Evolutionary conservation across 2,329 filamentous ascomycete species (phyloP).

Genomic region (Elsinoe perseae): DNA sequence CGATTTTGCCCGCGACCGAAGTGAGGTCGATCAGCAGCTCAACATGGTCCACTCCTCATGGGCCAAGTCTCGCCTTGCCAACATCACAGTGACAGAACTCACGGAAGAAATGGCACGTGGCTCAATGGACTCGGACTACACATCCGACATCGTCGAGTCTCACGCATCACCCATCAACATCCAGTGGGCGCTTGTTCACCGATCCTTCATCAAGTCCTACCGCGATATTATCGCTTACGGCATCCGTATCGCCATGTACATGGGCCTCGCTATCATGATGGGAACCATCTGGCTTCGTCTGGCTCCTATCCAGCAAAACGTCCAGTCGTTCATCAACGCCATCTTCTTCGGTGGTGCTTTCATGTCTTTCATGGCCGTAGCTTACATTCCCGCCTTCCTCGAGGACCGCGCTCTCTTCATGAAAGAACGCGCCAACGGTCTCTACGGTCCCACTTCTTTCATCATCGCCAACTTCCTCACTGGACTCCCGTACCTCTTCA

Average conservation of each 20-base stretch:
- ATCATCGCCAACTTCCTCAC: constrained; percentile 74
- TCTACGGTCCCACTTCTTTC: constrained; percentile 68
- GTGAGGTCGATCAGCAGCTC: constrained; percentile 43
- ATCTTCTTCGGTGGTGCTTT: constrained; percentile 52
- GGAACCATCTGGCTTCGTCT: constrained; percentile 79
- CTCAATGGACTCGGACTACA: constrained; percentile 27
- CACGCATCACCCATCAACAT: constrained; percentile 44
- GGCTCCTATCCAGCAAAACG: constrained; percentile 58
- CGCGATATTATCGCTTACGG: constrained; percentile 78
- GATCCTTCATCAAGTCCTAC: constrained; percentile 75
- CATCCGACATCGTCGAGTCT: constrained; percentile 24
- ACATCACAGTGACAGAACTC: constrained; percentile 28
- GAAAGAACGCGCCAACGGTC: constrained; percentile 73
- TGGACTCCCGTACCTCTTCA: constrained; percentile 68
- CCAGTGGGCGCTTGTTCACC: constrained; percentile 61
- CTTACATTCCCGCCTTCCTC: constrained; percentile 75
- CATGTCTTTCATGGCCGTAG: constrained; percentile 54
- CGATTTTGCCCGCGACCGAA: constrained; percentile 56
- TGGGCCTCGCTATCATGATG: constrained; percentile 74
- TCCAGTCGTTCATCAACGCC: constrained; percentile 75
- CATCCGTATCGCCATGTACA: constrained; percentile 75
- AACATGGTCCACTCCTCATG: constrained; percentile 49
- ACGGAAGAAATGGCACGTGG: constrained; percentile 32
- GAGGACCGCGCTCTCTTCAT: constrained; percentile 66
- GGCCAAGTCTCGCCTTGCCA: constrained; percentile 41